phyloP scores from a whole-genome alignment of 108 stramenopile species.

The Stephanodiscus triporus region DNA sequence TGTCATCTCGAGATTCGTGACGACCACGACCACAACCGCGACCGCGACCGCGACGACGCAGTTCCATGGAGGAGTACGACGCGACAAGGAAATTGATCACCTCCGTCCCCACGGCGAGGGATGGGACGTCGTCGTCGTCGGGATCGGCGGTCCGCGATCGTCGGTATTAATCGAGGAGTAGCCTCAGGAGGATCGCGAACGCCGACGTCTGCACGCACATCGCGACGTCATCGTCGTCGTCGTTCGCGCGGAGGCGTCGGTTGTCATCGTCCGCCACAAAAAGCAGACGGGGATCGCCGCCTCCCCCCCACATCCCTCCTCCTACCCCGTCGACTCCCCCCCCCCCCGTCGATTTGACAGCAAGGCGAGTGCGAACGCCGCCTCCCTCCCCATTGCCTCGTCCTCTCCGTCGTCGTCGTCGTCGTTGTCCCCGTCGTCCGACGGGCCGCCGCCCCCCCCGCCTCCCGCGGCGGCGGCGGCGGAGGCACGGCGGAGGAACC shows the following conservation, averaged over 20 bases:
- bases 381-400: neutral
- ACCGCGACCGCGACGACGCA: constrained; percentile 15
- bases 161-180: constrained; percentile 6
- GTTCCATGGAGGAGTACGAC: constrained; percentile 41
- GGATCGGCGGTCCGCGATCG: neutral
- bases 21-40: too few species aligned
- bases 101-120: constrained; percentile 14
- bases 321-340: constrained; percentile 10
- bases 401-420: neutral
- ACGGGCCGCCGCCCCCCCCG: neutral
- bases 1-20: neutral
- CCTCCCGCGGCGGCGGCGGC: neutral
- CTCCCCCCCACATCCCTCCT: constrained; percentile 10
- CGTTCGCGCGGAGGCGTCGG: neutral
- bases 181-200: constrained; percentile 15
- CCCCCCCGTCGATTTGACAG: constrained; percentile 24
- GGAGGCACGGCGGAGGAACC: constrained; percentile 25
- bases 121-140: neutral
- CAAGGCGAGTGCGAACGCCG: constrained; percentile 34
- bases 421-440: neutral
- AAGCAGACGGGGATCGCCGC: constrained; percentile 19
- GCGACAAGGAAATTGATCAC: constrained; percentile 32
- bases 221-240: constrained; percentile 8
- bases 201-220: constrained; percentile 1
- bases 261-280: constrained; percentile 31